Percentiles rank a stretch among this genome's conserved stretches.
These are phyloP conservation scores for Elsinoe arachidis DNA, from an alignment of 2,329 filamentous ascomycete genomes.

Conservation along the genomic window DNA sequence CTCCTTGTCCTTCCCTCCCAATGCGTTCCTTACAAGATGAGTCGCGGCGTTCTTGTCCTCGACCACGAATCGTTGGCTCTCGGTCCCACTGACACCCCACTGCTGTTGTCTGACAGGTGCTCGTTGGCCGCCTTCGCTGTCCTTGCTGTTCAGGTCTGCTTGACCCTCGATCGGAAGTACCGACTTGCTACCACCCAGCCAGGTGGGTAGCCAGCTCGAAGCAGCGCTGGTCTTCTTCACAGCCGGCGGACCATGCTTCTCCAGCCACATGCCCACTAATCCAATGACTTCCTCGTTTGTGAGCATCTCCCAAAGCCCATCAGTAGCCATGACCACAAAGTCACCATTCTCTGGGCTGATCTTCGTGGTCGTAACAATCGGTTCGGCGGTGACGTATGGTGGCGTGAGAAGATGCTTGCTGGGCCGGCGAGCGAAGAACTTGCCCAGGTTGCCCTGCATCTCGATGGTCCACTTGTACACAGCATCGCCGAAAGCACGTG, in stretches of 20 bases:
- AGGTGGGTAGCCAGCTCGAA: slow-evolving; percentile 59
- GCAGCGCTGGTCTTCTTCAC: slow-evolving; percentile 27
- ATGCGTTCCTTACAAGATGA: slow-evolving; percentile 86
- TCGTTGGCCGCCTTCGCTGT: slow-evolving; percentile 56
- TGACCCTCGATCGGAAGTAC: slow-evolving; percentile 66
- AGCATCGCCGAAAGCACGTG: slow-evolving; percentile 89
- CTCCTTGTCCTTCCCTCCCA: slow-evolving; percentile 87
- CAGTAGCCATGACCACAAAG: slow-evolving; percentile 92
- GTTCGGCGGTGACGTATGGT: slow-evolving; percentile 95
- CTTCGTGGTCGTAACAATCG: slow-evolving; percentile 85
- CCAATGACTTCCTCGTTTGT: slow-evolving; percentile 97
- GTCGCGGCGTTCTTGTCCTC: slow-evolving; percentile 95
- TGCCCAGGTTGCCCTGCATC: slow-evolving; percentile 67
- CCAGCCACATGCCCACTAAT: slow-evolving; percentile 92
- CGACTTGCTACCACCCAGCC: slow-evolving; percentile 44
- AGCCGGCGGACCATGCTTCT: slow-evolving; percentile 44
- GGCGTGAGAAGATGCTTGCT: slow-evolving; percentile 76
- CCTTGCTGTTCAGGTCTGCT: slow-evolving; percentile 29
- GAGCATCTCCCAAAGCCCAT: slow-evolving; percentile 98
- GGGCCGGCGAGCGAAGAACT: slow-evolving; percentile 79
- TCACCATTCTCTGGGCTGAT: slow-evolving; percentile 84
- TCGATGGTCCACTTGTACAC: slow-evolving; percentile 93
- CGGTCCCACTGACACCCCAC: slow-evolving; percentile 71
- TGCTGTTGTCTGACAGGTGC: slow-evolving; percentile 82
- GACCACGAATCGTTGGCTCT: slow-evolving; percentile 78